Percentiles rank a stretch among this genome's conserved stretches.
phyloP scores from a whole-genome alignment of 2,329 filamentous ascomycete genomes.

The Hymenoscyphus repandus region DNA sequence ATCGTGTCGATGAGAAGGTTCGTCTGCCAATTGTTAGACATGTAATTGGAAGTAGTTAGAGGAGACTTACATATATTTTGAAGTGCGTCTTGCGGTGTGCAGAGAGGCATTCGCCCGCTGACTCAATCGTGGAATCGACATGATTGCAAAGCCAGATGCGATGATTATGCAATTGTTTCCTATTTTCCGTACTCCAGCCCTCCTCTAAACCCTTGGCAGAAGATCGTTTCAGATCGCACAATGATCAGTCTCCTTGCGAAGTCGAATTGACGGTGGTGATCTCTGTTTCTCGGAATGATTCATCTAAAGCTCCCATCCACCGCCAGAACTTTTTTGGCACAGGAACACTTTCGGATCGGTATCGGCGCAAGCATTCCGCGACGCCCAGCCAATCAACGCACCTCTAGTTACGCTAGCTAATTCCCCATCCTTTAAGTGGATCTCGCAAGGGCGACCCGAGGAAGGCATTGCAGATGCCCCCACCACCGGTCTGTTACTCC shows the following conservation, averaged over 20 bases:
- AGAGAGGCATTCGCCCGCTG: slow-evolving; percentile 25
- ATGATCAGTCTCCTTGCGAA: neutral
- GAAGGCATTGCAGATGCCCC: no score
- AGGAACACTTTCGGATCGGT: neutral
- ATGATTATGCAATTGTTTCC: neutral
- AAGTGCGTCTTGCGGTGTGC: slow-evolving; percentile 24
- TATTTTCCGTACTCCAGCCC: neutral
- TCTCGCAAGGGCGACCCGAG: no score
- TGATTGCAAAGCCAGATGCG: neutral
- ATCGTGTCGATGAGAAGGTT: slow-evolving; percentile 27
- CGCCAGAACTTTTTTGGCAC: neutral
- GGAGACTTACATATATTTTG: slow-evolving; percentile 28
- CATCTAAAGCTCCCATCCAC: no score
- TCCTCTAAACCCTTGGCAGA: no score
- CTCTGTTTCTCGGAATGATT: no score
- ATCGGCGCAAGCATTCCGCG: neutral
- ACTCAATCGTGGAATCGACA: slow-evolving; percentile 28
- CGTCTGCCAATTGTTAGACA: slow-evolving; percentile 24
- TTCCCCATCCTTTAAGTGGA: no score
- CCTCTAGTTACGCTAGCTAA: no score
- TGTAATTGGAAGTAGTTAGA: slow-evolving; percentile 6
- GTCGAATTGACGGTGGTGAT: no score
- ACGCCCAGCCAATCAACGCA: no score
- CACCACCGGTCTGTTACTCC: no score
- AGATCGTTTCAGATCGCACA: neutral